Percentiles rank a stretch among this genome's conserved stretches.
Evolutionary conservation across 2,329 filamentous ascomycete genomes (phyloP).

Genomic region (Aspergillus viridinutans): DNA sequence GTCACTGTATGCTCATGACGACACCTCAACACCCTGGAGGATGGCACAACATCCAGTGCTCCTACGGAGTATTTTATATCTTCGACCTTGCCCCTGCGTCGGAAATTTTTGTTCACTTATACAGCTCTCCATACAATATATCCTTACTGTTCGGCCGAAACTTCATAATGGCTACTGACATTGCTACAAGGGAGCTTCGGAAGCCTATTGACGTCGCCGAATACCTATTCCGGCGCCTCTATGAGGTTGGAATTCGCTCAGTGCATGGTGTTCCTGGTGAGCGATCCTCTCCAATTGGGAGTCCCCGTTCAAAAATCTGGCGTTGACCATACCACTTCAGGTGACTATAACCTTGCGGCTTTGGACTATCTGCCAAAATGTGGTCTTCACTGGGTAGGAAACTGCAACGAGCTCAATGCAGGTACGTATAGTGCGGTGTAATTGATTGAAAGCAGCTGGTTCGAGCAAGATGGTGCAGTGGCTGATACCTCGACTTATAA

Average conservation of each 20-base stretch:
- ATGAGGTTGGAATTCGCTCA: slow-evolving; percentile 46
- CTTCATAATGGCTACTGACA: slow-evolving; percentile 36
- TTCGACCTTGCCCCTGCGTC: background rate
- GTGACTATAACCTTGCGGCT: slow-evolving; percentile 64
- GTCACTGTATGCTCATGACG: slow-evolving; percentile 21
- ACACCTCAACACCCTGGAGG: slow-evolving; percentile 6
- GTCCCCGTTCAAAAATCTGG: background rate
- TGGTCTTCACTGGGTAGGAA: slow-evolving; percentile 57
- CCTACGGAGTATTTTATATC: background rate
- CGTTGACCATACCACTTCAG: slow-evolving; percentile 12
- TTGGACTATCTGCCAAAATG: slow-evolving; percentile 55
- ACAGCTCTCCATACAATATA: background rate
- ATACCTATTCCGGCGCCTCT: slow-evolving; percentile 48
- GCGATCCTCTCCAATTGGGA: slow-evolving; percentile 28
- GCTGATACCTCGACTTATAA: background rate
- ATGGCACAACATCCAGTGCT: background rate
- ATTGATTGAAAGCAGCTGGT: background rate
- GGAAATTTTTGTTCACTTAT: background rate
- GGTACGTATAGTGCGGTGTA: slow-evolving; percentile 31
- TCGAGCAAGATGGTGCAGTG: background rate
- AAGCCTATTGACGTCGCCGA: slow-evolving; percentile 44
- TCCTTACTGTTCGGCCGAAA: background rate
- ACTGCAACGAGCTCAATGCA: slow-evolving; percentile 59
- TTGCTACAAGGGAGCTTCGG: slow-evolving; percentile 41
- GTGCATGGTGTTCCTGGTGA: slow-evolving; percentile 52